phyloP scores from a whole-genome alignment of 2,329 filamentous ascomycete species.

The Cryphonectria radicalis region DNA sequence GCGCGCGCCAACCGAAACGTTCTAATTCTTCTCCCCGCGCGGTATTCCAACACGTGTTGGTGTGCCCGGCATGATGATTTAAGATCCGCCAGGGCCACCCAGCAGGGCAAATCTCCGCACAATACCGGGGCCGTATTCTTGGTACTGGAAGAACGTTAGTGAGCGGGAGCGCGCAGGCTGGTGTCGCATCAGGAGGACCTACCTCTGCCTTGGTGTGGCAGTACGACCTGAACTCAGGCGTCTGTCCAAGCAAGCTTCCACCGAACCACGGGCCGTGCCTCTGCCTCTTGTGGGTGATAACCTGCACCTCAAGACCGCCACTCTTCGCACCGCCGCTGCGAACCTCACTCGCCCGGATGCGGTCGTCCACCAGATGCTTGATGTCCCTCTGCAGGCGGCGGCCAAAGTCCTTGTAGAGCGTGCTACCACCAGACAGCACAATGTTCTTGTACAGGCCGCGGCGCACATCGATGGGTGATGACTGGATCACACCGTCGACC shows the following conservation, averaged over 20 bases:
- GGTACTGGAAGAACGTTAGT: constrained; percentile 63
- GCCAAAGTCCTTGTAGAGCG: constrained; percentile 98
- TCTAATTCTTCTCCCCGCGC: not conserved
- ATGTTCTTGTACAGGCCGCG: constrained; percentile 99
- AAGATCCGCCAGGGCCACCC: constrained; percentile 86
- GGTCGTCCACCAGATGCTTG: constrained; percentile 89
- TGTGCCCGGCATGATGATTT: constrained; percentile 31
- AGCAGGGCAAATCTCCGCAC: constrained; percentile 92
- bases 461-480: constrained; percentile 95
- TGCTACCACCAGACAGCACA: constrained; percentile 94
- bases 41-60: not conserved
- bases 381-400: constrained; percentile 96
- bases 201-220: constrained; percentile 90
- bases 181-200: constrained; percentile 18
- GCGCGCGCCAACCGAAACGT: not conserved
- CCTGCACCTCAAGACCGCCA: constrained; percentile 93
- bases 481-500: constrained; percentile 96
- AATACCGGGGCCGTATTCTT: constrained; percentile 95
- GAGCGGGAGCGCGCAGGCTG: constrained; percentile 26
- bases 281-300: constrained; percentile 97
- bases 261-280: constrained; percentile 98
- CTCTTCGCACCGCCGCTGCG: constrained; percentile 90
- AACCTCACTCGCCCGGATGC: constrained; percentile 90
- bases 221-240: constrained; percentile 97
- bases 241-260: constrained; percentile 93